A percentile compares a stretch with the other conserved stretches of the same genome.
phyloP scores from a whole-genome alignment of 2,329 filamentous ascomycete genomes.

The Alternaria novae-zelandiae region DNA sequence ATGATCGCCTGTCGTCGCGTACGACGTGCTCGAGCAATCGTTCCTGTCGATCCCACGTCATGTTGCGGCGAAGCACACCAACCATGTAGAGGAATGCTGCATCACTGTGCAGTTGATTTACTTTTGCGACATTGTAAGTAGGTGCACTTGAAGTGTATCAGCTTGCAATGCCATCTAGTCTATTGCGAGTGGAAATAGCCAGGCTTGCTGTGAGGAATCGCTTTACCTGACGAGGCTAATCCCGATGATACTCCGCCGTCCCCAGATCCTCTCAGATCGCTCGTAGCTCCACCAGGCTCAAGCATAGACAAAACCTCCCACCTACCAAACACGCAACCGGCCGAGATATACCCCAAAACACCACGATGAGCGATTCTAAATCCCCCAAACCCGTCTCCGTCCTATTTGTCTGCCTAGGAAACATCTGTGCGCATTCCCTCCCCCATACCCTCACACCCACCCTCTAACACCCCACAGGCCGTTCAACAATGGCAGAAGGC shows the following conservation, averaged over 20 bases:
- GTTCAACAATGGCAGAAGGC: slow-evolving; percentile 94
- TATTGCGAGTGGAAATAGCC: neutral
- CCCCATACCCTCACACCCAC: neutral
- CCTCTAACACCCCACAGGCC: slow-evolving; percentile 49
- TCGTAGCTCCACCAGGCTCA: neutral
- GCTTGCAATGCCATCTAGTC: neutral
- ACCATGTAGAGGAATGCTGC: neutral
- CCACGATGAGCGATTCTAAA: slow-evolving; percentile 9
- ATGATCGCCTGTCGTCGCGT: neutral
- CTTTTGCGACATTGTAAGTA: neutral
- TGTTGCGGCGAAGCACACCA: neutral
- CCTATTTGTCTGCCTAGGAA: slow-evolving; percentile 94
- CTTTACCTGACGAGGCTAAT: neutral
- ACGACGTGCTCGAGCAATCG: neutral
- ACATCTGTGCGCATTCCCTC: slow-evolving; percentile 71
- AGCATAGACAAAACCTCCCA: neutral
- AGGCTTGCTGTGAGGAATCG: neutral
- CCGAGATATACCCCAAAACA: neutral
- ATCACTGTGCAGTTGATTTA: neutral
- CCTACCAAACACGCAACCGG: neutral
- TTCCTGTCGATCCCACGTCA: slow-evolving; percentile 1
- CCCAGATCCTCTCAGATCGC: neutral
- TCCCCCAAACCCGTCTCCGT: slow-evolving; percentile 65
- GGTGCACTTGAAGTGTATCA: neutral
- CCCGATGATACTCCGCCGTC: slow-evolving; percentile 1